Evolutionary conservation across 2,329 filamentous ascomycete genomes (phyloP).

Genomic region (Hypoxylon sp.): DNA sequence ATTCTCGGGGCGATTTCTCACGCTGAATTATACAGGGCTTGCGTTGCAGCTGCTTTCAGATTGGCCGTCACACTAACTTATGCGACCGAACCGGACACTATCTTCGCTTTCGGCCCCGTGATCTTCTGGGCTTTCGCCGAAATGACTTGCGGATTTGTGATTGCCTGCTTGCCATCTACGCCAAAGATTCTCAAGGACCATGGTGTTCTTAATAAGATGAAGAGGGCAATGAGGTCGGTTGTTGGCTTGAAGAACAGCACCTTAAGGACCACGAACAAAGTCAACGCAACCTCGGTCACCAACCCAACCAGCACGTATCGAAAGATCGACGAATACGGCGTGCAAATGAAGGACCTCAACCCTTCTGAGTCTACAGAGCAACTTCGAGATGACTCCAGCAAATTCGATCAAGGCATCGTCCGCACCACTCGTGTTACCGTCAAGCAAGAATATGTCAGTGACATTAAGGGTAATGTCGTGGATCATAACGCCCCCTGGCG

Average conservation of each 20-base stretch:
- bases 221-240: slow-evolving; percentile 38
- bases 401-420: slow-evolving; percentile 42
- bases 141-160: slow-evolving; percentile 63
- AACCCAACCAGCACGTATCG: slow-evolving; percentile 40
- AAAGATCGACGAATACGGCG: slow-evolving; percentile 45
- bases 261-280: slow-evolving; percentile 29
- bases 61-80: slow-evolving; percentile 55
- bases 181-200: slow-evolving; percentile 56
- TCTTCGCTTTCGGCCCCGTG: slow-evolving; percentile 58
- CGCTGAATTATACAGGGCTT: slow-evolving; percentile 55
- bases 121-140: slow-evolving; percentile 62
- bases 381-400: slow-evolving; percentile 36
- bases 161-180: slow-evolving; percentile 57
- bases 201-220: slow-evolving; percentile 43
- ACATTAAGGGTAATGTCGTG: slow-evolving; percentile 13
- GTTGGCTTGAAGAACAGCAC: slow-evolving; percentile 38
- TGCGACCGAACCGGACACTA: slow-evolving; percentile 51
- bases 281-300: slow-evolving; percentile 13
- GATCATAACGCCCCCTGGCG: slow-evolving; percentile 32
- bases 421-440: slow-evolving; percentile 45
- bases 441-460: slow-evolving; percentile 35
- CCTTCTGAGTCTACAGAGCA: slow-evolving; percentile 47
- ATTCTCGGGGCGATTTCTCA: slow-evolving; percentile 9
- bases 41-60: slow-evolving; percentile 58
- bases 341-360: slow-evolving; percentile 43